These are phyloP conservation scores for Taphrina deformans DNA, from an alignment of 1,139 yeast species.

Conservation along the genomic window DNA sequence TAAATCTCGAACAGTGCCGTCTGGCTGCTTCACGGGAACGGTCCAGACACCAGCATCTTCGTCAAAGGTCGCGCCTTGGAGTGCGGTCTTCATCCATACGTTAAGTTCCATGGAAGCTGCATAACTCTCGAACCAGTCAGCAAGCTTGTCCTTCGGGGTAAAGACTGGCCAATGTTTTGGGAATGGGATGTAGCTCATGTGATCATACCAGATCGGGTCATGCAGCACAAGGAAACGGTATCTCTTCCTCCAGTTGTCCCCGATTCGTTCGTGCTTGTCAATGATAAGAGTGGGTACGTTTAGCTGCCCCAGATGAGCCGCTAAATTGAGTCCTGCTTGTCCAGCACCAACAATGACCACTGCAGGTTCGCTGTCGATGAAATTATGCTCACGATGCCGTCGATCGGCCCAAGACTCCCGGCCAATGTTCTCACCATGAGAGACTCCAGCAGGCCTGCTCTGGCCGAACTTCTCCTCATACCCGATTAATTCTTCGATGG, in stretches of 20 bases:
- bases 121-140: conserved; percentile 50
- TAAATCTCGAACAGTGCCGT: conserved; percentile 41
- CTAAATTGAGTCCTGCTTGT: conserved; percentile 50
- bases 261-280: conserved; percentile 48
- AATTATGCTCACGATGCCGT: conserved; percentile 40
- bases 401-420: conserved; percentile 46
- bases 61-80: conserved; percentile 46
- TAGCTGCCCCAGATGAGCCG: conserved; percentile 50
- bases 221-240: conserved; percentile 51
- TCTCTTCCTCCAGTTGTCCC: conserved; percentile 53
- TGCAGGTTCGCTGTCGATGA: conserved; percentile 46
- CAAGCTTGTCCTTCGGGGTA: conserved; percentile 52
- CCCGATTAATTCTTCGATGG: conserved; percentile 46
- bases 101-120: conserved; percentile 48
- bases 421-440: conserved; percentile 48
- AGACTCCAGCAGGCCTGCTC: conserved; percentile 48
- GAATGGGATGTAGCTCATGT: conserved; percentile 48
- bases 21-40: conserved; percentile 42
- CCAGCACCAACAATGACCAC: conserved; percentile 53
- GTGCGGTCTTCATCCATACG: conserved; percentile 47
- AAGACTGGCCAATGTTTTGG: conserved; percentile 51
- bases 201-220: conserved; percentile 52
- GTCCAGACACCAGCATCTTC: conserved; percentile 45
- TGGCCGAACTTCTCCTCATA: conserved; percentile 47
- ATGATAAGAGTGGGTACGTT: conserved; percentile 49